phyloP scores from a whole-genome alignment of 176 grass and related monocot species.

The Neostapfia colusana region DNA sequence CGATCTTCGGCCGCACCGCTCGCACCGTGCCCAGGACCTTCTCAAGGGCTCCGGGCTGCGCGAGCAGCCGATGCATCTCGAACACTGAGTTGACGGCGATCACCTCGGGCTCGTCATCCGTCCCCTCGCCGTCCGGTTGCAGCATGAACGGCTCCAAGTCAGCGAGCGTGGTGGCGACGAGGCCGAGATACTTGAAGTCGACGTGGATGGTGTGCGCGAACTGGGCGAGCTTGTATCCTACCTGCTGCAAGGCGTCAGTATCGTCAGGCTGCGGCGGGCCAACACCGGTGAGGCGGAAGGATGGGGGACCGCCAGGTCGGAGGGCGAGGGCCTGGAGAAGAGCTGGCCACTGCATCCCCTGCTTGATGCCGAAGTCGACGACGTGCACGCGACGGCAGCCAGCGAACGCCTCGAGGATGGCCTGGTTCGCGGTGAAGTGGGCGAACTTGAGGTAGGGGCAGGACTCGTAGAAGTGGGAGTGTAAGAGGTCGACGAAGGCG shows the following conservation, averaged over 20 bases:
- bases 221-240: slow-evolving; percentile 82
- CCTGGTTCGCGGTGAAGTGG: slow-evolving; percentile 99
- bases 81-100: slow-evolving; percentile 86
- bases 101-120: slow-evolving; percentile 62
- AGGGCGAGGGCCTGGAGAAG: slow-evolving; percentile 89
- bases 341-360: slow-evolving; percentile 98
- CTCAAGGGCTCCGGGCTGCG: slow-evolving; percentile 72
- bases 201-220: slow-evolving; percentile 77
- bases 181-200: slow-evolving; percentile 85
- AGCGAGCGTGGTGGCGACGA: slow-evolving; percentile 69
- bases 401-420: slow-evolving; percentile 89
- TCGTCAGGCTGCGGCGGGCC: slow-evolving; percentile 80
- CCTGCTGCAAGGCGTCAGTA: slow-evolving; percentile 79
- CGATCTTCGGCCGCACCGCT: slow-evolving; percentile 72
- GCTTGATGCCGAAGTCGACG: slow-evolving; percentile 92
- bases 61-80: slow-evolving; percentile 78
- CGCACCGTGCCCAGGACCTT: slow-evolving; percentile 74
- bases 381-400: slow-evolving; percentile 87
- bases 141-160: slow-evolving; percentile 91
- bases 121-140: slow-evolving; percentile 41
- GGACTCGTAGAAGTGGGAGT: slow-evolving; percentile 94
- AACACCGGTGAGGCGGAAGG: slow-evolving; percentile 83
- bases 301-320: slow-evolving; percentile 69
- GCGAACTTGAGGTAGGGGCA: slow-evolving; percentile 99
- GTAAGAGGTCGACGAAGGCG: slow-evolving; percentile 74